Evolutionary conservation across 2,329 filamentous ascomycete genomes (phyloP).

Genomic region (Aspergillus uvarum): DNA sequence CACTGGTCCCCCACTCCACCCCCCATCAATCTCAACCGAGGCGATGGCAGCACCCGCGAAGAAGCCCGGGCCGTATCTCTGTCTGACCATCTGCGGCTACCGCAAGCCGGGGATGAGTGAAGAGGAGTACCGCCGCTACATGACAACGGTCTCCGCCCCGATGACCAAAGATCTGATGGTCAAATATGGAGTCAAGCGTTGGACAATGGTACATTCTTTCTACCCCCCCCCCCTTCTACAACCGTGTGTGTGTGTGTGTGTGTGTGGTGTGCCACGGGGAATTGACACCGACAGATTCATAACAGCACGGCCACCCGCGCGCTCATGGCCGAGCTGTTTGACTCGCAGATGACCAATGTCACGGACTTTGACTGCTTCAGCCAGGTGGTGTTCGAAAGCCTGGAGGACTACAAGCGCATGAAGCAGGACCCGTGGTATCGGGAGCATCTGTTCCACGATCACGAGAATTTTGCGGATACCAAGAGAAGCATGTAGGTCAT

Average conservation of each 20-base stretch:
- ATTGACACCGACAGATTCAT: slow-evolving; percentile 40
- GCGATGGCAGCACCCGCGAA: no score
- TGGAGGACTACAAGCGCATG: slow-evolving; percentile 51
- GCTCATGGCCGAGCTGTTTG: slow-evolving; percentile 45
- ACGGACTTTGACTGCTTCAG: slow-evolving; percentile 53
- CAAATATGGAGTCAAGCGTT: slow-evolving; percentile 50
- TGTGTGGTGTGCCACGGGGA: background rate
- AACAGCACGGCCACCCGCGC: slow-evolving; percentile 37
- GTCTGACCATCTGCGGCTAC: slow-evolving; percentile 54
- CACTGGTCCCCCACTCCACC: no score
- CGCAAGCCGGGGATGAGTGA: slow-evolving; percentile 50
- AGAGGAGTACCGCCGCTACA: slow-evolving; percentile 50
- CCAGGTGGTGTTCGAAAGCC: slow-evolving; percentile 47
- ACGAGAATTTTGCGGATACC: slow-evolving; percentile 53
- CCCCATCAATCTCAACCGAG: no score
- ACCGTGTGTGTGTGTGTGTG: no score
- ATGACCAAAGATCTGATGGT: slow-evolving; percentile 51
- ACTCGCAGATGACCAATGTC: slow-evolving; percentile 48
- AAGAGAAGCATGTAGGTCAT: slow-evolving; percentile 36
- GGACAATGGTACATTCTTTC: slow-evolving; percentile 42
- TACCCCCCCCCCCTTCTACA: no score
- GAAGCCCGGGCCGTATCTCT: slow-evolving; percentile 28
- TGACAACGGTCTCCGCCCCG: slow-evolving; percentile 49
- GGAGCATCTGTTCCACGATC: slow-evolving; percentile 45
- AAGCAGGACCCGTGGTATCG: slow-evolving; percentile 53